Conservation (phyloP, 2,329 filamentous ascomycete species). For the Septoria linicola region DNA sequence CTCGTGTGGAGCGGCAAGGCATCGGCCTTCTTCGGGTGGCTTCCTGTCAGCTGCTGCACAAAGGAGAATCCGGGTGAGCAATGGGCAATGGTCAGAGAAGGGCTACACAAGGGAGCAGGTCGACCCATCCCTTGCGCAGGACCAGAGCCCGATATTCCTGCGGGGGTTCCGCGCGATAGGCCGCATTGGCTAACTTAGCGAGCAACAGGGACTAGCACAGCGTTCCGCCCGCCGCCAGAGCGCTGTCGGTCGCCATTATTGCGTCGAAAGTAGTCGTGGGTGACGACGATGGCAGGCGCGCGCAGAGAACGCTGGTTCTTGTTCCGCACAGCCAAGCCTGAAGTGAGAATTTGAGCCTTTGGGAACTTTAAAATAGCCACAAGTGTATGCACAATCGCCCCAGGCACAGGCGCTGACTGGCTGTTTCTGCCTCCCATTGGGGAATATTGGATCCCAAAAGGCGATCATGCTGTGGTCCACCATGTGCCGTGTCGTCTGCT, state of each 20-base stretch:
- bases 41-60: constrained; percentile 28
- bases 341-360: background rate
- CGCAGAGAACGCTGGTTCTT: no score
- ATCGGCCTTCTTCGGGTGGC: constrained; percentile 29
- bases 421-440: background rate
- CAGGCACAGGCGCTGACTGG: no score
- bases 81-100: background rate
- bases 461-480: background rate
- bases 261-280: no score
- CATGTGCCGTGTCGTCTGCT: constrained; percentile 11
- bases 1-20: constrained; percentile 22
- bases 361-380: constrained; percentile 7
- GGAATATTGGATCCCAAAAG: background rate
- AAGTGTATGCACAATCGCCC: no score
- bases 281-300: no score
- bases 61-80: constrained; percentile 22
- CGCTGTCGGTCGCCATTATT: no score
- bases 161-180: constrained; percentile 10
- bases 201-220: background rate
- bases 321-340: constrained; percentile 4
- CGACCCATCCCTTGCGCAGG: constrained; percentile 21
- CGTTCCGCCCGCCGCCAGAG: constrained; percentile 5
- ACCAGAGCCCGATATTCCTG: constrained; percentile 12
- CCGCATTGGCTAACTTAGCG: background rate
- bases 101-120: constrained; percentile 22